phyloP scores from a whole-genome alignment of 164 flowering plant genomes.

The Nymphaea thermarum region DNA sequence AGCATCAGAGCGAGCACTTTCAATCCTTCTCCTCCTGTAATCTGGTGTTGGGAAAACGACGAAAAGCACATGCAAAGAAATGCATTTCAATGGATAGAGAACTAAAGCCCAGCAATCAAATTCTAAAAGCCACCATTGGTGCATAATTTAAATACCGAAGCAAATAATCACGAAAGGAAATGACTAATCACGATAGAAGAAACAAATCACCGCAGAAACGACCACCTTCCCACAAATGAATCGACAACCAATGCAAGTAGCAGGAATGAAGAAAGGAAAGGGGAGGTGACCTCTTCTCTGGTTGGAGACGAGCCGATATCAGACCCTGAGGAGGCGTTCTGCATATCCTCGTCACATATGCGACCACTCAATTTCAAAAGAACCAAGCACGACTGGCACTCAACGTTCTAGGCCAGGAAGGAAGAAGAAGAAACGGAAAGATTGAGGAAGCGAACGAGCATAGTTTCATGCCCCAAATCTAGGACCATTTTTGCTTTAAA shows the following conservation, averaged over 20 bases:
- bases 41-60: too few relatives aligned
- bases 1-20: too few relatives aligned
- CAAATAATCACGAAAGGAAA: too few relatives aligned
- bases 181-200: background rate
- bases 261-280: background rate
- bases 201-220: background rate
- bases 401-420: background rate
- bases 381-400: background rate
- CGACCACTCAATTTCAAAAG: background rate
- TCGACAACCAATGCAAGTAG: background rate
- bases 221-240: background rate
- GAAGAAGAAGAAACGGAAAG: background rate
- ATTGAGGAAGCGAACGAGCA: background rate
- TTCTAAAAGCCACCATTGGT: background rate
- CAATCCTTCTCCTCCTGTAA: too few relatives aligned
- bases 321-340: slow-evolving; percentile 16
- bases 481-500: too few relatives aligned
- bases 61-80: too few relatives aligned
- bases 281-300: slow-evolving; percentile 22
- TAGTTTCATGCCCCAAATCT: too few relatives aligned
- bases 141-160: too few relatives aligned
- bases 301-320: slow-evolving; percentile 24
- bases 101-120: background rate
- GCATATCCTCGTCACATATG: slow-evolving; percentile 13
- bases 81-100: background rate